Base-by-base conservation (phyloP, 1,284 basidiomycete genomes). In the Anthracocystis setariae region DNA sequence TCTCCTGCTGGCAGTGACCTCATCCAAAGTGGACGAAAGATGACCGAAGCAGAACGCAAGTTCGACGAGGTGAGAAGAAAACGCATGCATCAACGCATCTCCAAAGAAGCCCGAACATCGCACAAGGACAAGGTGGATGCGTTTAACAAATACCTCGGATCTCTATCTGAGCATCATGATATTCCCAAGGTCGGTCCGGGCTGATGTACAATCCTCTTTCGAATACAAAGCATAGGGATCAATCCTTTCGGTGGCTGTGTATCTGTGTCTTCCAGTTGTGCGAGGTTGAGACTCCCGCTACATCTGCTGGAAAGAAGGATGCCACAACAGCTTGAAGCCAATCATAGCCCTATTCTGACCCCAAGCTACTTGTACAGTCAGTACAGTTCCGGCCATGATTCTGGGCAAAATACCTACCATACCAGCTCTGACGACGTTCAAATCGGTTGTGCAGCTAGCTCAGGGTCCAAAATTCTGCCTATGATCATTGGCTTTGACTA, bases 81-180 rank as follows among this genome's bases (percentile, higher is more conserved):
- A 80, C 86, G 93, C 82, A 87, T 95, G 61, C 87, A 88, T n/a
- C 89, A 90, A 66, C 88, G 89, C 75, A 92, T 94, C 23, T 87
- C 88, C 29, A 92, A 90, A 83, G 84, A 92, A 77, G 94, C 94
- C 0, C 86, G 86, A 75, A 91, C 90, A 84, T 93, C 92, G 9
- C 95, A 98, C 85, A 97, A 97, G 85, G 95, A 98, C 66, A 90
- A 94, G 47, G 94, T 98, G 21, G 89, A 89, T 63, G 92, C 94
- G 5, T 82, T 82, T 80, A 98, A 98, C 83, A 82, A 87, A 29
- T 92, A 96, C 81, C 86, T 98, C 8, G 94, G 94, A 82, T 86
- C 88, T 49, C 88, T 96, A 61, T 91, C 90, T 80, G 92, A 94
- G 85, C 93, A 94, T 86, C 91, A 94, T 82, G 92, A 94, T 82